Evolutionary conservation across 179 eudicot genomes (phyloP).

Genomic region (Silene coronaria): DNA sequence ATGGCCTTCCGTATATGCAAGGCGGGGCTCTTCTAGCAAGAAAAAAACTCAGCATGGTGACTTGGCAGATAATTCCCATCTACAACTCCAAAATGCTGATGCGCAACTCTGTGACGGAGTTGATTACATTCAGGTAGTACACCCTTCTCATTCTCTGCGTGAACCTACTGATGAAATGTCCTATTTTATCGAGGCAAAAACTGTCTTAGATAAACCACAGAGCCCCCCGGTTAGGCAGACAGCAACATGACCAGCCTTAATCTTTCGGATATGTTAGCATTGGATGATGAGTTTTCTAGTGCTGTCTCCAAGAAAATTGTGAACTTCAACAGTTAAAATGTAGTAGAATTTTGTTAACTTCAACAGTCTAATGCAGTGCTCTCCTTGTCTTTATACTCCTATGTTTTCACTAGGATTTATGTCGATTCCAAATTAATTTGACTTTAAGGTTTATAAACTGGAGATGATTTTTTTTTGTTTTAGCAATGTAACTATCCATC

Average conservation of each 20-base stretch:
- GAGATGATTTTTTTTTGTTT: too few relatives aligned
- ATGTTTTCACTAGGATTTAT: too few relatives aligned
- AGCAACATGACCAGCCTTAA: conserved; percentile 13
- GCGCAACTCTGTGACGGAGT: conserved; percentile 4
- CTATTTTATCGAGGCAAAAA: not conserved
- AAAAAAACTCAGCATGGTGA: not conserved
- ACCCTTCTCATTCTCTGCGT: not conserved
- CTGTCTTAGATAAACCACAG: not conserved
- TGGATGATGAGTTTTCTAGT: conserved; percentile 24
- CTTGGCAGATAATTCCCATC: not conserved
- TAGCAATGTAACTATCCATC: too few relatives aligned
- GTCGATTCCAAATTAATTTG: too few relatives aligned
- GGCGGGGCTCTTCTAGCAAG: not conserved
- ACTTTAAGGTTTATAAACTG: too few relatives aligned
- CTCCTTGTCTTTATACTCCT: too few relatives aligned
- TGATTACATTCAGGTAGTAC: conserved; percentile 6
- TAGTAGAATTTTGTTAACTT: too few relatives aligned
- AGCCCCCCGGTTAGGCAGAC: not conserved
- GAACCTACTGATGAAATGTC: not conserved
- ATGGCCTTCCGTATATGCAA: not conserved
- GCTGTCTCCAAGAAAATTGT: not conserved
- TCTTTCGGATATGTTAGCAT: conserved; percentile 17
- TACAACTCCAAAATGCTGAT: not conserved
- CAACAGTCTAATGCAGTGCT: too few relatives aligned
- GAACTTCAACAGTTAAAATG: too few relatives aligned